Percentiles rank a stretch among this genome's conserved stretches.
Evolutionary conservation across 2,329 filamentous ascomycete genomes (phyloP).

Genomic region (Emmonsia crescens): DNA sequence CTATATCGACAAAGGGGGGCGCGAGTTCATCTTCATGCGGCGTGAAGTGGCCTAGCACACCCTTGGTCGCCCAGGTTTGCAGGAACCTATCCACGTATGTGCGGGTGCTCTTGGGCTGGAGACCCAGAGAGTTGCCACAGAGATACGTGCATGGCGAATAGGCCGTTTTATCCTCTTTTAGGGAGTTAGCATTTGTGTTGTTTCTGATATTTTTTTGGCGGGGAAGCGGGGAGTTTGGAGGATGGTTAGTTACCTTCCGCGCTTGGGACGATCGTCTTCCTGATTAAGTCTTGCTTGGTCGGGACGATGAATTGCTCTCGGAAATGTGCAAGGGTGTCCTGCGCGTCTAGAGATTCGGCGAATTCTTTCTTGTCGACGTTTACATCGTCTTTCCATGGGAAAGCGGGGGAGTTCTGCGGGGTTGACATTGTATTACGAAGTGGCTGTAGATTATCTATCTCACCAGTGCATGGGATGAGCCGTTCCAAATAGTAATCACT

Average conservation of each 20-base stretch:
- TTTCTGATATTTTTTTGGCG: not conserved
- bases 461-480: too few relatives aligned
- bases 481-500: not conserved
- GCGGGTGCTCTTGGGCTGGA: slow-evolving; percentile 62
- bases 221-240: not conserved
- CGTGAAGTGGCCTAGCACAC: slow-evolving; percentile 73
- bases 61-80: slow-evolving; percentile 73
- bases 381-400: not conserved
- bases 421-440: not conserved
- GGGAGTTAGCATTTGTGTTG: slow-evolving; percentile 1
- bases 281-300: slow-evolving; percentile 58
- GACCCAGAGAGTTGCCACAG: slow-evolving; percentile 79
- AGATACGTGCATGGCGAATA: slow-evolving; percentile 60
- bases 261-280: slow-evolving; percentile 42
- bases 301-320: slow-evolving; percentile 68
- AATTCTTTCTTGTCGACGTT: slow-evolving; percentile 26
- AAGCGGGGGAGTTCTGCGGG: not conserved
- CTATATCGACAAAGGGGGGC: slow-evolving; percentile 65
- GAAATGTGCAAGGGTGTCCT: slow-evolving; percentile 51
- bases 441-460: too few relatives aligned
- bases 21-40: slow-evolving; percentile 56
- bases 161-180: slow-evolving; percentile 20
- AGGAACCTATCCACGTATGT: slow-evolving; percentile 61
- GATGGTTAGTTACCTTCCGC: slow-evolving; percentile 21
- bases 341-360: slow-evolving; percentile 44